Evolutionary conservation across 2,329 filamentous ascomycete species (phyloP), one percentile per base, ranked within the genome.

Genomic region (Fusarium ramigenum): DNA sequence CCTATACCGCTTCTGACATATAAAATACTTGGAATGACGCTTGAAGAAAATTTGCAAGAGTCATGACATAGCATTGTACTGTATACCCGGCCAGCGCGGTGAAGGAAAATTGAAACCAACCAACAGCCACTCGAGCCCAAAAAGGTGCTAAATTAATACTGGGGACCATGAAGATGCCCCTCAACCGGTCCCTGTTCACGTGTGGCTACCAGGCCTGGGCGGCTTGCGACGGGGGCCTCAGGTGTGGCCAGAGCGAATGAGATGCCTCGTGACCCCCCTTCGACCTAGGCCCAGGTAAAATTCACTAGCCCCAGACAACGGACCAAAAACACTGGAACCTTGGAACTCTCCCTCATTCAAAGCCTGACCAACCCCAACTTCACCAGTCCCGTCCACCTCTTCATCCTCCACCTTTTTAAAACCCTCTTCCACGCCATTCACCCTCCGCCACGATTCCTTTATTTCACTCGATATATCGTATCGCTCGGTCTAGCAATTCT

Each of bases 241-340:
- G 39, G 44, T 63, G 43, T 73, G 66, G 70, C 40, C 59, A 58
- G 58, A 62, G 71, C 71, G 71, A 74, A 74, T 74, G 54, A 72
- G 42, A 64, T 64, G 67, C 32, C 71, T 57, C 52, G 67, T 74
- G 71, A 72, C 56, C 67, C 43, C 57, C 57, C 53, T 34, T 49
- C 37, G 60, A 59, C 44, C 68, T 52, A 63, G 46, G 39, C 63
- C 57, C 42, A 69, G 69, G 63, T 63, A 73, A 73, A 68, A 71
- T 67, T 68, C 62, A 69, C 65, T 70, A 75, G 70, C 62, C 66
- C 69, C 73, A 64, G 62, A 72, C 60, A 75, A 75, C 63, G 23
- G 50, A 50, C 19, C 53, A 74, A 74, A 76, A 72, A 64, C 52
- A 59, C 46, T 68, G 62, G 64, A 67, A 61, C 62, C 70, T 69